Conservation (phyloP, 805 yeast species). For the Wickerhamomyces bovis region DNA sequence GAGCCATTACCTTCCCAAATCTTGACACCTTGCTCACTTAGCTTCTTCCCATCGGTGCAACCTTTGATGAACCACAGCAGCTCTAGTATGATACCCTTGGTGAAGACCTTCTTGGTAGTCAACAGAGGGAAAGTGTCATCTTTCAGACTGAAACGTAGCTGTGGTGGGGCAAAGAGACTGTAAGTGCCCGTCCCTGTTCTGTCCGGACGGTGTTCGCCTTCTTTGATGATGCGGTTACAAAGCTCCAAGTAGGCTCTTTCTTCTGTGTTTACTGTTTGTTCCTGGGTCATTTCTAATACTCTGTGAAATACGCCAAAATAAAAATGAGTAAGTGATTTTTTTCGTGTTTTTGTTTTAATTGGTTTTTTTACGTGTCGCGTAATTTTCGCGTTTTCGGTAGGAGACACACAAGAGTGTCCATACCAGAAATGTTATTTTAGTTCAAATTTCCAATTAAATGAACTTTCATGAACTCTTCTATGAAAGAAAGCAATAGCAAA, state of each 20-base stretch:
- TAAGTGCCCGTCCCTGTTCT: constrained; percentile 97
- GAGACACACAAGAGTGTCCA: background rate
- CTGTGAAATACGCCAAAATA: background rate
- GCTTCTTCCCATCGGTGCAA: constrained; percentile 75
- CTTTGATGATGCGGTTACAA: constrained; percentile 65
- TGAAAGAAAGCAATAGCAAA: background rate
- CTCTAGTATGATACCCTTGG: constrained; percentile 84
- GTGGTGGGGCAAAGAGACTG: constrained; percentile 93
- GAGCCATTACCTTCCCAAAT: constrained; percentile 99
- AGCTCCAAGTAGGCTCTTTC: constrained; percentile 87
- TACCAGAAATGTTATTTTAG: background rate
- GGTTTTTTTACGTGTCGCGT: background rate
- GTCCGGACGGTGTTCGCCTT: constrained; percentile 91
- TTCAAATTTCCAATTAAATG: background rate
- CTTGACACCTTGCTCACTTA: constrained; percentile 81
- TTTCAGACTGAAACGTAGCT: constrained; percentile 71
- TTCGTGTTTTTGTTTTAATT: background rate
- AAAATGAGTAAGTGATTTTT: background rate
- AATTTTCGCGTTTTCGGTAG: background rate
- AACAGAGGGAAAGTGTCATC: constrained; percentile 77
- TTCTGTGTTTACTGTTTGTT: constrained; percentile 30
- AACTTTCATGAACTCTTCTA: too few species aligned
- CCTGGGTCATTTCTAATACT: constrained; percentile 9
- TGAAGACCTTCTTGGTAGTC: constrained; percentile 89
- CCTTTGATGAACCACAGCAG: constrained; percentile 91